Evolutionary conservation across 176 grass and related monocot genomes (phyloP), one percentile per base, ranked within the genome.

Genomic region (Carex cristatella): DNA sequence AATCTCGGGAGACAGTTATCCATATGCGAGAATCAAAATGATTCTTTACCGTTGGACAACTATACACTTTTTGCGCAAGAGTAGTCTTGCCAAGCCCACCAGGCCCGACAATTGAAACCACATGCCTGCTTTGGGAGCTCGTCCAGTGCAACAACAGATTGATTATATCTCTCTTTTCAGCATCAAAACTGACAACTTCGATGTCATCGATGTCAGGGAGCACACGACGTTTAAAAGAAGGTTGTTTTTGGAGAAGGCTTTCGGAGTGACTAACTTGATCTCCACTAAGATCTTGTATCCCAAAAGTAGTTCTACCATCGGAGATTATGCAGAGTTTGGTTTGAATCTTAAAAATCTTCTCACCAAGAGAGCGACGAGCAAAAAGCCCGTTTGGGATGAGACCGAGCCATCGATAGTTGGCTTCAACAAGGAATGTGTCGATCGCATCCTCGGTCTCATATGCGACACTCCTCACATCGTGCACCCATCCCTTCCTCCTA

Each of bases 11-110:
- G 40, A 86, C 71, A 10, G 2, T 28, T 15, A 79, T 28, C 71
- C 69, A 86, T 13, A 62, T 3, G 9, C 55, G 57, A 46, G 42
- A 30, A 23, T 86, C 70, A 37, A 86, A 86, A 44, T 79, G 6
- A 3, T 31, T 79, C 61, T 5, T 19, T 15, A 86, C 57, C 16
- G n/a, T 40, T 18, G 23, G 1, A 44, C 12, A 3, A 19, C 0
- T 42, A 18, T 79, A 86, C 23, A 79, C 84, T 31, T 61, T 65
- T 7, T 53, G 71, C 9, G 84, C 70, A 38, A 86, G 70, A 14
- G 84, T 86, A 7, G 84, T 79, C 84, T 86, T 86, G 35, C 84
- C 84, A 19, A 86, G 30, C 1, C 84, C 84, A 33, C 54, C 84
- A 7, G 72, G 72, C 4, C 84, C 84, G 10, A 86, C 71, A 19